Percentiles rank a stretch among this genome's conserved stretches.
These are phyloP conservation scores for Coffea canephora DNA, from an alignment of 257 asterid genomes.

Conservation along the genomic window DNA sequence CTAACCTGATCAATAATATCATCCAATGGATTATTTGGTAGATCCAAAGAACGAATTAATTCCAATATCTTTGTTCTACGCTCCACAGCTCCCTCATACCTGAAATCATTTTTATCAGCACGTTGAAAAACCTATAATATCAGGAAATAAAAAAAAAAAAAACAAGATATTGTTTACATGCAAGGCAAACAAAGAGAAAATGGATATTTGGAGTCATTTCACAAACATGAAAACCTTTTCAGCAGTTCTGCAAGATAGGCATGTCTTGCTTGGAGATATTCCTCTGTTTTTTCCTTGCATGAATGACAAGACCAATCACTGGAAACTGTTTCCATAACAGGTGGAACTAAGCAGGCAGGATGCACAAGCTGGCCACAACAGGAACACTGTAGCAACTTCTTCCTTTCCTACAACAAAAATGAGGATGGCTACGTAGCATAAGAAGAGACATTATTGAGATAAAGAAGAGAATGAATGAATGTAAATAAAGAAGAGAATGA, in stretches of 20 bases:
- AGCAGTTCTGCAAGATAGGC: constrained; percentile 66
- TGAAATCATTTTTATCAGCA: constrained; percentile 26
- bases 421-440: constrained; percentile 6
- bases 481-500: constrained; percentile 19
- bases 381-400: constrained; percentile 90
- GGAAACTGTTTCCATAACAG: constrained; percentile 55
- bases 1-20: constrained; percentile 94
- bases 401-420: constrained; percentile 65
- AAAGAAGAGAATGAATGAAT: constrained; percentile 7
- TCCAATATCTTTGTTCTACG: constrained; percentile 71
- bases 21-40: constrained; percentile 98
- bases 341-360: constrained; percentile 84
- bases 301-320: constrained; percentile 90
- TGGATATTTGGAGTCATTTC: neutral
- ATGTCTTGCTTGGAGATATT: constrained; percentile 74
- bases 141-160: neutral
- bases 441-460: constrained; percentile 3
- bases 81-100: constrained; percentile 82
- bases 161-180: neutral
- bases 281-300: constrained; percentile 90
- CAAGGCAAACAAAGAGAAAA: constrained; percentile 7
- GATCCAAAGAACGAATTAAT: constrained; percentile 82
- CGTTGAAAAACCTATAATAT: neutral
- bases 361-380: constrained; percentile 81
- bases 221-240: constrained; percentile 50